Evolutionary conservation across 805 yeast species (phyloP).

Genomic region (Candida cerambycidarum): DNA sequence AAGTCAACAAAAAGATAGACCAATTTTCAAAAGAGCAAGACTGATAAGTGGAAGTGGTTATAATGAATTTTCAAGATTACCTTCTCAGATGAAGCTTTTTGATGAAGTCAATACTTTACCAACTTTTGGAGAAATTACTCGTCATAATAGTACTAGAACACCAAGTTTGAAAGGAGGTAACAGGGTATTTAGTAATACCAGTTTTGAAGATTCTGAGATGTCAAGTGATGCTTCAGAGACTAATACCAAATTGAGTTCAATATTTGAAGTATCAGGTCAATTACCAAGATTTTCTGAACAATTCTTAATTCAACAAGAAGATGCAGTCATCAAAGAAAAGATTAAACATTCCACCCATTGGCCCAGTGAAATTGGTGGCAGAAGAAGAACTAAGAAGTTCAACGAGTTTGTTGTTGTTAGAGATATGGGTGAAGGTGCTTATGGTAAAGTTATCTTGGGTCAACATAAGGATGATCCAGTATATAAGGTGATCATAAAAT

Average conservation of each 20-base stretch:
- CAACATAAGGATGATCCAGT: constrained; percentile 60
- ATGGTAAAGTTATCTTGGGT: constrained; percentile 88
- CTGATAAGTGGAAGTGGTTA: constrained; percentile 14
- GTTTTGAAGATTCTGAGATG: constrained; percentile 1
- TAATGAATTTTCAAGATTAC: constrained; percentile 30
- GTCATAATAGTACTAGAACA: constrained; percentile 35
- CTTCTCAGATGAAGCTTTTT: constrained; percentile 56
- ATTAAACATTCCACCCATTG: constrained; percentile 40
- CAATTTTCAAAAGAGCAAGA: constrained; percentile 15
- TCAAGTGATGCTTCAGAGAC: neutral
- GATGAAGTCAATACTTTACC: constrained; percentile 21
- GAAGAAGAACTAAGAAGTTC: constrained; percentile 69
- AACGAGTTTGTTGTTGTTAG: constrained; percentile 69
- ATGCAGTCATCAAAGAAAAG: constrained; percentile 40
- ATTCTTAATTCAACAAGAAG: constrained; percentile 47
- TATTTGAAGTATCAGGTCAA: constrained; percentile 1
- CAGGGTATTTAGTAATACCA: constrained; percentile 2
- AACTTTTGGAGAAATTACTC: constrained; percentile 26
- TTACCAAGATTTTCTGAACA: constrained; percentile 27
- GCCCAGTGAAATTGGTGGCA: constrained; percentile 58
- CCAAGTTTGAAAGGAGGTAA: constrained; percentile 7
- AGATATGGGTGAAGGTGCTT: constrained; percentile 94
- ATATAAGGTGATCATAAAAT: constrained; percentile 76
- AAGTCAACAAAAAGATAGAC: constrained; percentile 6
- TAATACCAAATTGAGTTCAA: constrained; percentile 5